Conservation (phyloP, 2,329 filamentous ascomycete genomes). For the Microdochium trichocladiopsis region DNA sequence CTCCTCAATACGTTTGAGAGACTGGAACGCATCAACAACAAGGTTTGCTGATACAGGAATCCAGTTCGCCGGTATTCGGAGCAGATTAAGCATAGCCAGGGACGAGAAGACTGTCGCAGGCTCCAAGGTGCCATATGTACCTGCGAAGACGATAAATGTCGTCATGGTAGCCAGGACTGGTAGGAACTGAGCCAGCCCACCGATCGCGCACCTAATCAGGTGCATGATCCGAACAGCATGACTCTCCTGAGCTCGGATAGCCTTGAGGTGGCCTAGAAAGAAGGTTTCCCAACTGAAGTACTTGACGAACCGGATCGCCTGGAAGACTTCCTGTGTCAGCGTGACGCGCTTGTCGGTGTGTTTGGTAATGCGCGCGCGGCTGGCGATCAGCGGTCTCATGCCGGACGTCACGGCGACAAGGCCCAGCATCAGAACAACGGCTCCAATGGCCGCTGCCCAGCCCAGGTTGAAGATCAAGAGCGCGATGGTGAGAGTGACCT, state of each 20-base stretch:
- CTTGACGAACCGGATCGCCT: conserved; percentile 84
- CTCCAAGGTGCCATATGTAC: conserved; percentile 57
- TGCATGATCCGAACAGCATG: conserved; percentile 69
- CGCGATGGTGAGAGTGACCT: conserved; percentile 68
- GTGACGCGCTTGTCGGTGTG: conserved; percentile 84
- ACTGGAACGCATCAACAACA: conserved; percentile 80
- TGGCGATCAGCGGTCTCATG: conserved; percentile 64
- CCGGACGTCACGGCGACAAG: conserved; percentile 68
- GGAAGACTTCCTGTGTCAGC: conserved; percentile 80
- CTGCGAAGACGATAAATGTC: conserved; percentile 72
- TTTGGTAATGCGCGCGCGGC: conserved; percentile 74
- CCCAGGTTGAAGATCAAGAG: conserved; percentile 75
- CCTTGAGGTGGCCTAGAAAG: conserved; percentile 66
- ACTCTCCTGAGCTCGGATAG: conserved; percentile 68
- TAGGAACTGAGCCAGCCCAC: conserved; percentile 70
- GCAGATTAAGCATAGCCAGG: conserved; percentile 79
- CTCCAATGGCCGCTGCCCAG: conserved; percentile 80
- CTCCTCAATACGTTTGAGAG: conserved; percentile 73
- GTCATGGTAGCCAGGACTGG: conserved; percentile 91
- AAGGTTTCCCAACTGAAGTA: conserved; percentile 88
- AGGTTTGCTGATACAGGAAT: conserved; percentile 80
- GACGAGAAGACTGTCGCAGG: conserved; percentile 83
- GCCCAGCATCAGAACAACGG: conserved; percentile 67
- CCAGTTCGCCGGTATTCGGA: conserved; percentile 80
- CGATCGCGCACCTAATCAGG: conserved; percentile 71